Evolutionary conservation across 441 rosid genomes (phyloP), one percentile per base, ranked within the genome.

Genomic region (Pelargonium citronellum): DNA sequence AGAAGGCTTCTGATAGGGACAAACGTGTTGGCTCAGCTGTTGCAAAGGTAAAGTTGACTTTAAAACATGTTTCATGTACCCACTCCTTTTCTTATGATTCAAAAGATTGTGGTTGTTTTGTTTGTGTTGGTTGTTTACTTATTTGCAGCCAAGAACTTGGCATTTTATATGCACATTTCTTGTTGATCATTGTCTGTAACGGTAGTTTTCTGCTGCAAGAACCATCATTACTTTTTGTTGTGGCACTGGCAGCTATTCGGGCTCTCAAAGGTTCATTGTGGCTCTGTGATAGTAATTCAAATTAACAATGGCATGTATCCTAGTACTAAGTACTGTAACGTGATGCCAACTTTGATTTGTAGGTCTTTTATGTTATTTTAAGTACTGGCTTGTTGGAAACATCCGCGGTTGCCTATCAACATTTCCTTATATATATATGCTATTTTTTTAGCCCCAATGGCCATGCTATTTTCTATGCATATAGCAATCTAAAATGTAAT

Each of bases 1-100:
- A 95, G 77, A 85, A 87, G 79, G 96, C 97, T 69, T 73, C 94
- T 77, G 94, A 86, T 27, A 86, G 99, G 84, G 96, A 91, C 44
- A 91, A 91, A 76, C 88, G 86, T 79, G 78, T 87, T 76, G 96
- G 99, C 75, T 95, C 99, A 60, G 82, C 87, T 1, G 89, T 87
- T 78, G 97, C 99, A 66, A 91, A 91, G 99, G 99, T 94, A 71
- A 80, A 55, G 65, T 69, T 72, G 71, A 13, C 19, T 74, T 13
- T 57, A 67, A 62, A 62, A 24, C 64, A 2, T 24, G 51, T 27
- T 75, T 71, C 7, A 17, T 71, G 57, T 30, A 30, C 37, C 37
- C 37, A 2, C 19, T 17, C 12, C 1, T 57, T 57, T 57, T 57
- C 62, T 57, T 22, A 4, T 57, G 62, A 57, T 57, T 57, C 24